These are phyloP conservation scores for Solanum dulcamara DNA, from an alignment of 257 asterid species.

Conservation along the genomic window DNA sequence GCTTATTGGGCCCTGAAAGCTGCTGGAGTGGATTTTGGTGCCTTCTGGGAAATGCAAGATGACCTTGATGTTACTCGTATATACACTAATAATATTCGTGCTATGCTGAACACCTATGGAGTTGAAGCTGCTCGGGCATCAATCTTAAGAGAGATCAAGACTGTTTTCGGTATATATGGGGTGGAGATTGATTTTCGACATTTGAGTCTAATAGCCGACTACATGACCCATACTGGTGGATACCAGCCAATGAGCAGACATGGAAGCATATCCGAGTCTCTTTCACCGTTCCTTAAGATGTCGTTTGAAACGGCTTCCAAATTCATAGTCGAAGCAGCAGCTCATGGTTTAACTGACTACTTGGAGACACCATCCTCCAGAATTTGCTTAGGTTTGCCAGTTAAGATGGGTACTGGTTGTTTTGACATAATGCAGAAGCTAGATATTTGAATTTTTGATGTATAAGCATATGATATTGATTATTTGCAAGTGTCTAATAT, in stretches of 20 bases:
- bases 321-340: slow-evolving; percentile 81
- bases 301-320: slow-evolving; percentile 85
- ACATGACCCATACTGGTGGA: slow-evolving; percentile 85
- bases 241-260: slow-evolving; percentile 82
- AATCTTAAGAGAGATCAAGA: slow-evolving; percentile 64
- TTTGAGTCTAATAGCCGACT: slow-evolving; percentile 73
- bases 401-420: slow-evolving; percentile 78
- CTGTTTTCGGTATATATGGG: slow-evolving; percentile 80
- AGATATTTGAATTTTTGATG: slow-evolving; percentile 7
- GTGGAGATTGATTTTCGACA: slow-evolving; percentile 84
- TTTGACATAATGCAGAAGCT: slow-evolving; percentile 79
- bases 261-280: slow-evolving; percentile 66
- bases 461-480: not conserved
- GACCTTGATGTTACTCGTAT: slow-evolving; percentile 59
- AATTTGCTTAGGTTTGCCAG: slow-evolving; percentile 85
- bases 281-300: slow-evolving; percentile 78
- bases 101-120: slow-evolving; percentile 64
- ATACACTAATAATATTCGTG: slow-evolving; percentile 60
- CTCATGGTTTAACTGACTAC: slow-evolving; percentile 45
- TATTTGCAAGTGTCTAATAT: not conserved
- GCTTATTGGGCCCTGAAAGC: slow-evolving; percentile 84
- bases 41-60: slow-evolving; percentile 71
- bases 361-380: slow-evolving; percentile 79
- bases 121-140: slow-evolving; percentile 93
- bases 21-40: slow-evolving; percentile 57